Conservation (phyloP, 2,329 filamentous ascomycete species). For the Fonsecaea erecta region DNA sequence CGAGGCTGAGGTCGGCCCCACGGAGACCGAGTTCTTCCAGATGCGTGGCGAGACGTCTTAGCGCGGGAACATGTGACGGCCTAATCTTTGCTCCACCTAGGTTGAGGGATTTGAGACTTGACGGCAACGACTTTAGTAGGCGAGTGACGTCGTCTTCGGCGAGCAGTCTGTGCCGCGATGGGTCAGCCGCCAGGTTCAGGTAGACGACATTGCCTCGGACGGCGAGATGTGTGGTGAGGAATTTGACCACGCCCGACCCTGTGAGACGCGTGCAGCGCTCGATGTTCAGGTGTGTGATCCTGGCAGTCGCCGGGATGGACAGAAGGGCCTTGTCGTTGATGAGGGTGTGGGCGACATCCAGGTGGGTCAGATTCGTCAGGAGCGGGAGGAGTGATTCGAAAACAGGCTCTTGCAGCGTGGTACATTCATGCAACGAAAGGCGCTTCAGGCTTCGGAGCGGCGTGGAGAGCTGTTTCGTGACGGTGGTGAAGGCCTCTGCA, state of each 20-base stretch:
- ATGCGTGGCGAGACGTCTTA: constrained; percentile 70
- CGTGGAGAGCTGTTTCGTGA: constrained; percentile 54
- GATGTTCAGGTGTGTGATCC: constrained; percentile 76
- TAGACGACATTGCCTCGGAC: constrained; percentile 68
- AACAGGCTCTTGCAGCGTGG: constrained; percentile 67
- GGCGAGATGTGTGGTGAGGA: constrained; percentile 72
- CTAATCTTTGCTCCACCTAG: constrained; percentile 75
- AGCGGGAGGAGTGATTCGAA: constrained; percentile 74
- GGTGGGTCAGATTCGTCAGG: constrained; percentile 71
- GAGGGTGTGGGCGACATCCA: constrained; percentile 78
- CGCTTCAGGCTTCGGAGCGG: constrained; percentile 63
- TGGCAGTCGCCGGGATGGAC: constrained; percentile 72
- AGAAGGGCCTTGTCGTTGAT: constrained; percentile 73
- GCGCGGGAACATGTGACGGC: constrained; percentile 64
- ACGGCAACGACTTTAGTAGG: constrained; percentile 69
- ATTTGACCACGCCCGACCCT: constrained; percentile 69
- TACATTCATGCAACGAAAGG: constrained; percentile 78
- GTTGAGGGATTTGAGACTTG: constrained; percentile 72
- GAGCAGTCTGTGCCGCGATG: constrained; percentile 72
- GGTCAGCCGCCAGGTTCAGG: constrained; percentile 74
- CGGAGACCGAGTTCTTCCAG: constrained; percentile 78
- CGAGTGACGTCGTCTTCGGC: constrained; percentile 67
- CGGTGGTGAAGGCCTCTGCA: constrained; percentile 66
- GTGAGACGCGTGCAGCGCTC: constrained; percentile 74
- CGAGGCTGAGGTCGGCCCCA: constrained; percentile 65